phyloP scores from a whole-genome alignment of 164 flowering plant species.

The Houttuynia cordata region DNA sequence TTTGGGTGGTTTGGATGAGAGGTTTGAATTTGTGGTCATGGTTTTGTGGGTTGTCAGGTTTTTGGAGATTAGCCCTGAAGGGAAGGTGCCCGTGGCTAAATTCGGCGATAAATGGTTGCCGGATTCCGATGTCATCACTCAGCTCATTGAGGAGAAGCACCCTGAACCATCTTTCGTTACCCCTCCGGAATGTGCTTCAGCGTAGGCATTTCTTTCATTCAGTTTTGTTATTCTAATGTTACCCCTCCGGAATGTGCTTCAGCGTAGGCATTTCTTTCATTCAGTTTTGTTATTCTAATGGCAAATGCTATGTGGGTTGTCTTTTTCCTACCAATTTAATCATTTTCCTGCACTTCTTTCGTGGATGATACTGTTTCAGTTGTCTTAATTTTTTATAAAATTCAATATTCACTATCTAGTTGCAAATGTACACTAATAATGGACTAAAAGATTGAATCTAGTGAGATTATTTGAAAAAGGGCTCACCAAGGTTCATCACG shows the following conservation, averaged over 20 bases:
- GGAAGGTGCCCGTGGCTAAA: constrained; percentile 75
- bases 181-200: constrained; percentile 57
- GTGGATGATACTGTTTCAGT: no score
- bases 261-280: constrained; percentile 30
- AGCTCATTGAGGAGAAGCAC: constrained; percentile 63
- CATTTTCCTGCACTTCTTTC: no score
- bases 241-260: constrained; percentile 57
- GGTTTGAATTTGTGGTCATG: neutral
- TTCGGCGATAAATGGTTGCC: constrained; percentile 62
- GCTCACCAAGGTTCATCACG: no score
- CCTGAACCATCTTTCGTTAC: constrained; percentile 61
- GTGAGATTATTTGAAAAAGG: no score
- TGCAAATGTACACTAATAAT: no score
- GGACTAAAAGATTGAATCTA: no score
- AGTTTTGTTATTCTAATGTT: neutral
- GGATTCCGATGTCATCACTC: constrained; percentile 78
- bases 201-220: constrained; percentile 23
- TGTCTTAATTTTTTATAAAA: no score
- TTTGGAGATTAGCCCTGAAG: constrained; percentile 64
- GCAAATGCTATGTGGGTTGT: no score
- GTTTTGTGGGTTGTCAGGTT: constrained; percentile 30
- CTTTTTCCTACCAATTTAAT: no score
- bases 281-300: neutral
- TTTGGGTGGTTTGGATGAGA: neutral
- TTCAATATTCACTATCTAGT: no score